Conservation (phyloP, 2,329 filamentous ascomycete species). For the Aspergillus spinulosporus region DNA sequence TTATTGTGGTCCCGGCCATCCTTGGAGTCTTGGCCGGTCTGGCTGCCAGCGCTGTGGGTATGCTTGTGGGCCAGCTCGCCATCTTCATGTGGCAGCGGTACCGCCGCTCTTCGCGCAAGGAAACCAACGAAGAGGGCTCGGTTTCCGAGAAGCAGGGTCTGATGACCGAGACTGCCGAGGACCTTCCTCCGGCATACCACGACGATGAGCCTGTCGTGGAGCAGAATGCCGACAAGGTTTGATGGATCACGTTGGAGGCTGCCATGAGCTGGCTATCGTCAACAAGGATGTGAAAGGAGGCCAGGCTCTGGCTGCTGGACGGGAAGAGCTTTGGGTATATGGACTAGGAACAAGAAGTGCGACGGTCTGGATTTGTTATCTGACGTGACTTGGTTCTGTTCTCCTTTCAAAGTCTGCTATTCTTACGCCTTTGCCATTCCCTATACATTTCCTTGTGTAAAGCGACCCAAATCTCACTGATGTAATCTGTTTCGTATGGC, state of each 20-base stretch:
- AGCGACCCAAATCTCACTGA: neutral
- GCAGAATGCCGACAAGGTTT: conserved; percentile 35
- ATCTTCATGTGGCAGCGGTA: conserved; percentile 48
- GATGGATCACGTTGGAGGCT: conserved; percentile 2
- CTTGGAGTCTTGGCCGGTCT: conserved; percentile 49
- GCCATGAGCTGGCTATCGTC: too few species aligned
- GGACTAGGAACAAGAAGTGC: neutral
- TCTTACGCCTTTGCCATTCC: conserved; percentile 1
- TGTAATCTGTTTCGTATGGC: neutral
- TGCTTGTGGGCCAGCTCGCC: conserved; percentile 50
- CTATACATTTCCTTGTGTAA: conserved; percentile 2
- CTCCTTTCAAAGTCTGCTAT: conserved; percentile 2
- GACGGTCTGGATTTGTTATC: conserved; percentile 6
- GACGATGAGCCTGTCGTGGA: conserved; percentile 33
- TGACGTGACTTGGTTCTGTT: neutral
- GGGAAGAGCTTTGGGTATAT: conserved; percentile 11
- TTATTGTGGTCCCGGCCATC: conserved; percentile 49
- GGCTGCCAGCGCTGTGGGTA: conserved; percentile 47
- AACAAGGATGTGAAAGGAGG: neutral
- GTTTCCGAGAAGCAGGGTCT: conserved; percentile 46
- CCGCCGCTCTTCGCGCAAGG: conserved; percentile 32
- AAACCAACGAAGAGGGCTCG: conserved; percentile 39
- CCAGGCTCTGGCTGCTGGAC: conserved; percentile 10
- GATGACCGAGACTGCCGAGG: conserved; percentile 35
- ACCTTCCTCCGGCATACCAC: conserved; percentile 40